Evolutionary conservation across 1,284 basidiomycete species (phyloP), one percentile per base, ranked within the genome.

Genomic region (Tilletia horrida): DNA sequence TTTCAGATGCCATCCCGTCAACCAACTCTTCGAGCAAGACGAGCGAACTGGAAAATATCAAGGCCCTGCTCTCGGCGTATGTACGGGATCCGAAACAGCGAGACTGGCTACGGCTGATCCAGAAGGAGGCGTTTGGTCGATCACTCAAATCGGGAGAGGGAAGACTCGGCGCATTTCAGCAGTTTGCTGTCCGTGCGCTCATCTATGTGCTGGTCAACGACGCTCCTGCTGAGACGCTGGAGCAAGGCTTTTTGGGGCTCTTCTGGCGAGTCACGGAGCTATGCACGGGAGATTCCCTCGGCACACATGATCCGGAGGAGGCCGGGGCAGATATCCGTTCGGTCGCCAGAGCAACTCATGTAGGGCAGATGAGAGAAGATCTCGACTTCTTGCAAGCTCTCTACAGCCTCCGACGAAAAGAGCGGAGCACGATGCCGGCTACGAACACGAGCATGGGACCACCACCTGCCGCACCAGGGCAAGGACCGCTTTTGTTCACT

Each of bases 251-350:
- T 8, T 23, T 57, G 23, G 52, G 52, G 9, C 27, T 57, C 4
- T 57, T 59, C 55, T 59, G 55, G 55, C 55, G 55, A n/a, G 55
- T 27, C 8, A 35, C 27, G 16, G 35, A 40, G 35, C 35, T 40
- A 40, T 40, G 35, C 11, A 40, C 6, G 35, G n/a, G n/a, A n/a
- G n/a, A n/a, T n/a, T n/a, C n/a, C n/a, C n/a, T n/a, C n/a, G n/a
- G n/a, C n/a, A n/a, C n/a, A n/a, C n/a, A n/a, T 55, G 23, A 13
- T 27, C 31, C 6, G 52, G 23, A 9, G 21, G 14, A 31, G 16
- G 16, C 55, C 29, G 55, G 1, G 55, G 23, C 29, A 31, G 35
- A 23, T 6, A 18, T 48, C 45, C 16, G 7, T 6, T 16, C 3
- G 6, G 6, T 48, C 45, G 16, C 35, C 35, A 40, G 11, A 16